Conservation (phyloP, 1,284 basidiomycete species). For the Moniliophthora roreri region DNA sequence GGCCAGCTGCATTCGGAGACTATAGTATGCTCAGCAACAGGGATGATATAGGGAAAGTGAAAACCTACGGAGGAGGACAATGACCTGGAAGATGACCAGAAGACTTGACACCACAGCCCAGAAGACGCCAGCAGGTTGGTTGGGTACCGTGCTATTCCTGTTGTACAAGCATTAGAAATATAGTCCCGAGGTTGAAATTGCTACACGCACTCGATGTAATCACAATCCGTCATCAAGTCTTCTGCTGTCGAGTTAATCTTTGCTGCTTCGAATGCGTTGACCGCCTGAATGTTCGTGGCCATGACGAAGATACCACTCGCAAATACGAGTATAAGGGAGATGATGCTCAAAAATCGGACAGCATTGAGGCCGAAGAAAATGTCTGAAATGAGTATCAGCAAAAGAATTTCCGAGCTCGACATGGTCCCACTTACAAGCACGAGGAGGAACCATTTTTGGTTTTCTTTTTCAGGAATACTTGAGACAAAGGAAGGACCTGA, state of each 20-base stretch:
- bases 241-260: constrained; percentile 27
- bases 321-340: constrained; percentile 75
- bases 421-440: constrained; percentile 40
- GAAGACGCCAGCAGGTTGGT: constrained; percentile 83
- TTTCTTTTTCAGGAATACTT: constrained; percentile 20
- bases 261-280: constrained; percentile 57
- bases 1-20: constrained; percentile 65
- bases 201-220: constrained; percentile 71
- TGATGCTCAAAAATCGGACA: constrained; percentile 74
- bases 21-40: constrained; percentile 7
- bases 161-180: constrained; percentile 8
- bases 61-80: constrained; percentile 68
- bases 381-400: constrained; percentile 35
- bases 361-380: constrained; percentile 78
- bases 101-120: constrained; percentile 84
- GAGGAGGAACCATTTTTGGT: constrained; percentile 42
- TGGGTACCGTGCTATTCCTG: constrained; percentile 78
- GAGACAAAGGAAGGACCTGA: background rate
- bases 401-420: background rate
- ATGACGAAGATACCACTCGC: constrained; percentile 78
- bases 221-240: constrained; percentile 47
- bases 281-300: constrained; percentile 78
- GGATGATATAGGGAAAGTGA: constrained; percentile 5
- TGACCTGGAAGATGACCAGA: constrained; percentile 75
- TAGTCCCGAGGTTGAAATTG: constrained; percentile 1